A percentile compares a stretch with the other conserved stretches of the same genome.
These are phyloP conservation scores for Chlamydomonas sp. DNA, from an alignment of 139 green algal genomes.

Conservation along the genomic window DNA sequence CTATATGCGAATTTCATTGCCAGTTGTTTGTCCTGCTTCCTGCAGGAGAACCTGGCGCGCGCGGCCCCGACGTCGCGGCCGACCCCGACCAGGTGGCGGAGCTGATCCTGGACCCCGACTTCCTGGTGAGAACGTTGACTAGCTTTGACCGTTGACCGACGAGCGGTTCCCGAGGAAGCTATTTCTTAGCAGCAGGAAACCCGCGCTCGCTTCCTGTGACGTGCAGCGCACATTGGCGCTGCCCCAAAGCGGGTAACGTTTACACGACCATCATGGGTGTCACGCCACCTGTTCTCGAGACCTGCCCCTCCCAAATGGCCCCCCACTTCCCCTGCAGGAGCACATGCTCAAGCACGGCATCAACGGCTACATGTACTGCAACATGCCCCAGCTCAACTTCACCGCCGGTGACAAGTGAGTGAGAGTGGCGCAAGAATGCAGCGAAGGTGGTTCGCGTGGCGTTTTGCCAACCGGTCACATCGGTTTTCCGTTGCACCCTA, in stretches of 20 bases:
- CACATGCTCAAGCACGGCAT: conserved; percentile 69
- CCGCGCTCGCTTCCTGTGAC: too few relatives aligned
- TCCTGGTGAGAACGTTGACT: background rate
- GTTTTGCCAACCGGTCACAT: too few relatives aligned
- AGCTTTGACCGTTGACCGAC: too few relatives aligned
- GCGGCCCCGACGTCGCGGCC: background rate
- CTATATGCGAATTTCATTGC: too few relatives aligned
- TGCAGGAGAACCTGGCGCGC: conserved; percentile 49
- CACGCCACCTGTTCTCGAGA: background rate
- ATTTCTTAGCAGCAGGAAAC: too few relatives aligned
- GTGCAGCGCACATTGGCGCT: background rate
- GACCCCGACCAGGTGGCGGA: background rate
- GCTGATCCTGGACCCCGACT: background rate
- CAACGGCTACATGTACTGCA: conserved; percentile 75
- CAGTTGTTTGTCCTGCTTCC: too few relatives aligned
- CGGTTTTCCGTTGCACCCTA: too few relatives aligned
- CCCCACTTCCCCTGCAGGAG: conserved; percentile 27
- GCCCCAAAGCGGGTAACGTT: conserved; percentile 53
- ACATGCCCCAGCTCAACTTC: conserved; percentile 47
- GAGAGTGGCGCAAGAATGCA: background rate
- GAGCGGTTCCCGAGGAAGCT: too few relatives aligned
- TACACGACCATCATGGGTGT: conserved; percentile 67
- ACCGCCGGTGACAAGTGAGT: conserved; percentile 10
- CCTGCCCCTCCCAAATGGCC: too few relatives aligned
- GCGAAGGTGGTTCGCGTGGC: too few relatives aligned